Base-by-base conservation (phyloP, 768 basidiomycete genomes). In the Boletus rubroflammeus region DNA sequence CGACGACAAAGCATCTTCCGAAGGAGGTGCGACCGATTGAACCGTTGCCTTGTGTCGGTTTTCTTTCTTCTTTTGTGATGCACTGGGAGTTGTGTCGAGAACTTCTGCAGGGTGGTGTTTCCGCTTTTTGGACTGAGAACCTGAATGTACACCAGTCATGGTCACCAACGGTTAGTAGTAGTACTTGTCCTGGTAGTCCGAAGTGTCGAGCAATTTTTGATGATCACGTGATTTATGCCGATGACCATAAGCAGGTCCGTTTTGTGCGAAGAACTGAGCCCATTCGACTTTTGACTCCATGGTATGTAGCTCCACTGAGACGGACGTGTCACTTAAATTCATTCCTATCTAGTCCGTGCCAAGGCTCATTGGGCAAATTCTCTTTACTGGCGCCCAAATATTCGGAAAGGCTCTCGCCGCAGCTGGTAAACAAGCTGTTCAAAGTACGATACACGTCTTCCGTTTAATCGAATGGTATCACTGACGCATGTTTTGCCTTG, bases 321-420 rank as follows among this genome's bases (percentile, higher is more conserved):
- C 36, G 13, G 10, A 28, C 14, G 5, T 31, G 29, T 29, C 39
- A 0, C 49, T 66, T 0, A 65, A n/a, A n/a, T n/a, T n/a, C 35
- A 35, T 31, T 23, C 39, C n/a, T 11, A 8, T 35, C 23, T 28
- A 94, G 93, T 83, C 92, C 39, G 85, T 82, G n/a, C 91, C 90
- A 50, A 86, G 76, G 73, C 76, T 82, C 56, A 74, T 95, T 45
- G 78, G 90, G 10, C 90, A 93, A 67, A 93, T 96, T 54, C 71
- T 90, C 39, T 64, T 93, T 19, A 81, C 86, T 23, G 88, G 90
- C 21, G 76, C 80, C 26, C 86, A 84, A 71, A 94, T 94, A 61
- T 73, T 98, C 48, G 94, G 97, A 51, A 95, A 88, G 73, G 97
- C 97, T 40, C 83, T 98, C 50, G 75, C 80, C 32, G 94, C 93